Evolutionary conservation across 306 rosid genomes (phyloP).

Genomic region (Vachellia pachyceras): DNA sequence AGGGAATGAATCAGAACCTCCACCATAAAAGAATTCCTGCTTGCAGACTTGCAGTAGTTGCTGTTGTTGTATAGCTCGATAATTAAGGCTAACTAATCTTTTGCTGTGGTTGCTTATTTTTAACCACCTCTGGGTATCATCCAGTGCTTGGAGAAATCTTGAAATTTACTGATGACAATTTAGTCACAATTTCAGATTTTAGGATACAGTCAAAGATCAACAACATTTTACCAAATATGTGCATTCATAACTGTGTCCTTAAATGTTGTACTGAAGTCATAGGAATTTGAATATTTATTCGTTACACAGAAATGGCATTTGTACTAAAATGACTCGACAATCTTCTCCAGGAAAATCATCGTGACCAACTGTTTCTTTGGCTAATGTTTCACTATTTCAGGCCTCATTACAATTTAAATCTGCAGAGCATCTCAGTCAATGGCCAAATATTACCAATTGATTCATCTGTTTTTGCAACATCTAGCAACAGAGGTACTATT

Average conservation of each 20-base stretch:
- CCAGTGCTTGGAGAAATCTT: not conserved
- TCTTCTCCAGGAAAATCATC: constrained; percentile 24
- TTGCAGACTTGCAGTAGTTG: not conserved
- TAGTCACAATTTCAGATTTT: constrained; percentile 3
- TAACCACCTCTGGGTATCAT: not conserved
- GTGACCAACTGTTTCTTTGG: constrained; percentile 34
- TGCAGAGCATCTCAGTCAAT: constrained; percentile 89
- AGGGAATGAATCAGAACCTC: not conserved
- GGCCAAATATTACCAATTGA: constrained; percentile 67
- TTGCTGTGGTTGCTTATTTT: constrained; percentile 2
- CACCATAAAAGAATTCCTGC: not conserved
- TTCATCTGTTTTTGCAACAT: constrained; percentile 77
- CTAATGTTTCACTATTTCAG: constrained; percentile 54
- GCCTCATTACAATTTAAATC: constrained; percentile 92
- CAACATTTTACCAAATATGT: not conserved
- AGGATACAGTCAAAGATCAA: not conserved
- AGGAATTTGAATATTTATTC: constrained; percentile 5
- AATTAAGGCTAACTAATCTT: not conserved
- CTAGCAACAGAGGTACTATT: constrained; percentile 84
- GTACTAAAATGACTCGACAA: constrained; percentile 23
- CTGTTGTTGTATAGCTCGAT: not conserved
- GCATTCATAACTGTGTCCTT: constrained; percentile 10
- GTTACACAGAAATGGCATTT: not conserved
- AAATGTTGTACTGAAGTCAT: not conserved
- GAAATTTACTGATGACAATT: not conserved